Evolutionary conservation across 2,329 filamentous ascomycete species (phyloP), one percentile per base, ranked within the genome.

Genomic region (Colletotrichum sp.): DNA sequence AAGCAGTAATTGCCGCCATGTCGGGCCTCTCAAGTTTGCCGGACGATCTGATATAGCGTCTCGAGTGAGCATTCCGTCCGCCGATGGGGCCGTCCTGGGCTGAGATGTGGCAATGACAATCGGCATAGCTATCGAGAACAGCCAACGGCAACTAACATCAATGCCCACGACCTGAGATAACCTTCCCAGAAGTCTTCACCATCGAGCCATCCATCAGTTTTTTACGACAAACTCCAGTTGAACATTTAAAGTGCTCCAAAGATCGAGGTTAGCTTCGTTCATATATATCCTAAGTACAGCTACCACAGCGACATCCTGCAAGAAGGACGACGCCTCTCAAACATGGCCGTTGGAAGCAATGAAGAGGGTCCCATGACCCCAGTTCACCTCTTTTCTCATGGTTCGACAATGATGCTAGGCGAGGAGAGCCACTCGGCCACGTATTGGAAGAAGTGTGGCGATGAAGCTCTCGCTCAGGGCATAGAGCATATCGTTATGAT

Each of bases 371-470:
- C 58, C 28, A 73, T 76, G 73, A 88, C 91, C 8, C 92, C 91
- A 3, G 91, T 93, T 0, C 90, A 93, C 80, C 91, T 93, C 83
- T 94, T 94, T 83, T 93, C 92, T 4, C 92, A 94, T 88, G 92
- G 93, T 80, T 93, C 91, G 16, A 94, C 92, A 52, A 93, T 93
- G 91, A 94, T 94, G 92, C 84, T 94, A 16, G 92, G 92, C 43
- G 92, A 94, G 80, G 89, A 93, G 78, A 91, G 89, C 16, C 82
- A 85, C 3, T 92, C 91, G 1, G 91, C 91, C 13, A 86, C 87
- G 24, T 94, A 93, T 83, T 94, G 92, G 93, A 92, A 93, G 80
- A 86, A 89, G 77, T 90, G 89, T 78, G 92, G 93, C 64, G 91
- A 93, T 77, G 90, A 90, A 76, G 92, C 92, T 4, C 87, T 93